Conservation (phyloP, 208 protist species). For the Trypanosoma caninum region DNA sequence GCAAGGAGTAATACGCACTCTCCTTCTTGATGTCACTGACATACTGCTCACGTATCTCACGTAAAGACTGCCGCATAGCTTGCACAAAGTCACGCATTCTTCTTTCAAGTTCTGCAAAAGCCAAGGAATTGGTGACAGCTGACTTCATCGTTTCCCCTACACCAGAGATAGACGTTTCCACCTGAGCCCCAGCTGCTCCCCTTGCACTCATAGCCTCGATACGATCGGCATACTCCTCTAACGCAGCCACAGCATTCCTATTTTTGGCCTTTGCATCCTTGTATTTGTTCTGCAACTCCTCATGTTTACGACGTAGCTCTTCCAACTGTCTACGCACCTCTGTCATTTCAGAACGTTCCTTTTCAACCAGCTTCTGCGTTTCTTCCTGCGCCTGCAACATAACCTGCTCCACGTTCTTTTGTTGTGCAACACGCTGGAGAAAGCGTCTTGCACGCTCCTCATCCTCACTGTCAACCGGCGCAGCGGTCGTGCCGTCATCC, state of each 20-base stretch:
- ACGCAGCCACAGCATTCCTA: constrained; percentile 55
- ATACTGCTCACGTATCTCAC: constrained; percentile 65
- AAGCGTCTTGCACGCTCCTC: constrained; percentile 57
- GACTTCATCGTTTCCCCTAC: constrained; percentile 21
- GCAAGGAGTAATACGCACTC: constrained; percentile 51
- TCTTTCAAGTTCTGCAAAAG: constrained; percentile 25
- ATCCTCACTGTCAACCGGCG: constrained; percentile 79
- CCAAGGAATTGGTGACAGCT: constrained; percentile 4
- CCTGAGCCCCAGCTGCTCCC: constrained; percentile 5
- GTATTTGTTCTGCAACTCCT: constrained; percentile 89
- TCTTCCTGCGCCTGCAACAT: constrained; percentile 75
- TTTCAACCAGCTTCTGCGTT: constrained; percentile 65
- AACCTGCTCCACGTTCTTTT: constrained; percentile 38
- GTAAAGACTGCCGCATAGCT: constrained; percentile 50
- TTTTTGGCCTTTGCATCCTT: constrained; percentile 91
- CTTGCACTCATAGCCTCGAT: constrained; percentile 58
- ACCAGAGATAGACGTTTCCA: not conserved
- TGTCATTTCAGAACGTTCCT: constrained; percentile 57
- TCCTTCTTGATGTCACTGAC: constrained; percentile 66
- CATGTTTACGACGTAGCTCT: constrained; percentile 73
- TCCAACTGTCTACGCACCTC: constrained; percentile 69
- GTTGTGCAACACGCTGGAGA: constrained; percentile 33
- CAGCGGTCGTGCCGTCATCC: constrained; percentile 30
- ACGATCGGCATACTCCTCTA: constrained; percentile 67
- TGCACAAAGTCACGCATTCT: constrained; percentile 66